Evolutionary conservation across 139 green algal species (phyloP).

Genomic region (Nannochloris sp.): DNA sequence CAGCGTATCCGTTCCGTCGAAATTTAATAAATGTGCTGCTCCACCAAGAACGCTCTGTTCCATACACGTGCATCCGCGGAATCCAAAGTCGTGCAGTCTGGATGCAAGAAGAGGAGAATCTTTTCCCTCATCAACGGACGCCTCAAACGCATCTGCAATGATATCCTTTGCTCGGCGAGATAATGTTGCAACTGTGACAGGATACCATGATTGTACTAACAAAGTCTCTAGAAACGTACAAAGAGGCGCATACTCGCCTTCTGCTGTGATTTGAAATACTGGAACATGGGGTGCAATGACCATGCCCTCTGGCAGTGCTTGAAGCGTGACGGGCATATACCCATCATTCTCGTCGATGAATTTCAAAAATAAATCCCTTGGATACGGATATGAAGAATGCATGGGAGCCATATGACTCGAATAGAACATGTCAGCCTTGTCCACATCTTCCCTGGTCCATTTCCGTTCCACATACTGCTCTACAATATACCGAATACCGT

Average conservation of each 20-base stretch:
- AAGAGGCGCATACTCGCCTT: conserved; percentile 56
- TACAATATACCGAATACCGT: conserved; percentile 75
- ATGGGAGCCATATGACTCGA: conserved; percentile 61
- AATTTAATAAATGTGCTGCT: conserved; percentile 80
- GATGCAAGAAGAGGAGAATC: conserved; percentile 43
- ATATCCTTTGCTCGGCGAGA: conserved; percentile 59
- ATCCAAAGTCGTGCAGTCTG: conserved; percentile 78
- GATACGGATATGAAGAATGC: conserved; percentile 62
- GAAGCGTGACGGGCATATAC: conserved; percentile 79
- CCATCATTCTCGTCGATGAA: conserved; percentile 79
- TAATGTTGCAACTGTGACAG: conserved; percentile 77
- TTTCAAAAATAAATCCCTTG: conserved; percentile 62
- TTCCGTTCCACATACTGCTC: conserved; percentile 62
- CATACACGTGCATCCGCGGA: conserved; percentile 68
- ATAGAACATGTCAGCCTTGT: conserved; percentile 66
- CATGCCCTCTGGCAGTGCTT: conserved; percentile 76
- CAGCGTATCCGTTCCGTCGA: conserved; percentile 79
- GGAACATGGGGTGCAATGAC: conserved; percentile 62
- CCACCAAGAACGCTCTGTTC: conserved; percentile 83
- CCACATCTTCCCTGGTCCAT: conserved; percentile 79
- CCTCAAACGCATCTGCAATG: conserved; percentile 68
- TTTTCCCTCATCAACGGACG: conserved; percentile 44
- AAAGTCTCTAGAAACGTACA: conserved; percentile 87
- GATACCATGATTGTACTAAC: conserved; percentile 64
- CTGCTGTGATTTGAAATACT: conserved; percentile 48